These are phyloP conservation scores for Adansonia grandidieri DNA, from an alignment of 441 rosid genomes.

Conservation along the genomic window DNA sequence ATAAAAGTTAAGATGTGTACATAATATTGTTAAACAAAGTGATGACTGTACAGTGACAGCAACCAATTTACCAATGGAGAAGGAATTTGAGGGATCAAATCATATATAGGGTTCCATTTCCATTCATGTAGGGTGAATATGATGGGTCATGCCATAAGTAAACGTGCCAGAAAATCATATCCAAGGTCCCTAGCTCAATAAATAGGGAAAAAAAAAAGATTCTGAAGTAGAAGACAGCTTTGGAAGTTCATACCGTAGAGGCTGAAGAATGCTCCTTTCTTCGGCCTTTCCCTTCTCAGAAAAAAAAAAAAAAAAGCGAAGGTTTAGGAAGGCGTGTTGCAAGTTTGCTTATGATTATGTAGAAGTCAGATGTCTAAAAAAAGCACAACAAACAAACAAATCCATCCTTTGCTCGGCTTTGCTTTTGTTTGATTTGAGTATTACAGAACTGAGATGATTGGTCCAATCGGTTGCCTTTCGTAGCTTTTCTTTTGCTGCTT, in stretches of 20 bases:
- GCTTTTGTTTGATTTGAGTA: constrained; percentile 20
- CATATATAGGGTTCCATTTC: neutral
- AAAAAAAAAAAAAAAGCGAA: neutral
- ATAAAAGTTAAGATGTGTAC: neutral
- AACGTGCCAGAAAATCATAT: constrained; percentile 17
- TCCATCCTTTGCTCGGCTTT: constrained; percentile 28
- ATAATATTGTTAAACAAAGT: neutral
- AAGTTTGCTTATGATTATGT: constrained; percentile 39
- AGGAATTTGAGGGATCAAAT: neutral
- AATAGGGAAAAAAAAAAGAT: neutral
- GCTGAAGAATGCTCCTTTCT: neutral
- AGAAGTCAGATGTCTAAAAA: constrained; percentile 36
- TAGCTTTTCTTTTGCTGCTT: neutral
- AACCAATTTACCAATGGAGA: neutral
- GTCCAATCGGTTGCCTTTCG: neutral
- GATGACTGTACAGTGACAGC: neutral
- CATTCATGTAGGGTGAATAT: neutral
- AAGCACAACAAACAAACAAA: constrained; percentile 34
- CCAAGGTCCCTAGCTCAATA: constrained; percentile 15
- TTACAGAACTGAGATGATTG: constrained; percentile 10
- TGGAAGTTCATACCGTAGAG: constrained; percentile 21
- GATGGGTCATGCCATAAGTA: constrained; percentile 18
- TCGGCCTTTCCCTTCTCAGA: neutral
- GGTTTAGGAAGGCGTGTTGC: constrained; percentile 41
- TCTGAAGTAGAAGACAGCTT: neutral